Evolutionary conservation across 345 rosid species (phyloP), one percentile per base, ranked within the genome.

Genomic region (Moricandia moricandioides): DNA sequence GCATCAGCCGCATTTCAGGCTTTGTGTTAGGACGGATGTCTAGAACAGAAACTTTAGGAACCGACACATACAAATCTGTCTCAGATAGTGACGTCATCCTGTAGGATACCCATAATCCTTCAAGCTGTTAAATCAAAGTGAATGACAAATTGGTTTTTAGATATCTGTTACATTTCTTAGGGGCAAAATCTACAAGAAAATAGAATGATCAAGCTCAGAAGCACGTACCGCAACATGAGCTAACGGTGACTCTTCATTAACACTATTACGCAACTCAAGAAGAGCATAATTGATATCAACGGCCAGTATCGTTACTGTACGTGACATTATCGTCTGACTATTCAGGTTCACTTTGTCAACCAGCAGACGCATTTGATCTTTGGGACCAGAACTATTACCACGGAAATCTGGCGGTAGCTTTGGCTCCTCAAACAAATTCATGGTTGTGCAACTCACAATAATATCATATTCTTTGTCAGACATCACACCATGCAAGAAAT

Each of bases 1-100:
- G 99, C 98, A 95, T 95, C 82, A 95, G 83, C 29, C 97, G 92
- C 99, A 95, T 90, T 83, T 95, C 99, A 82, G 97, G 84, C 86
- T 88, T 92, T 37, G 96, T 89, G 71, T 82, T 83, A 73, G 93
- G 89, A 78, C 97, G 99, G 70, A 84, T 84, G 78, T 95, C 99
- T 78, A 90, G 76, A 77, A 95, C 74, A 73, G 98, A 92, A 80
- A 95, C 88, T 70, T 85, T 92, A 51, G 97, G 97, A 83, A 95
- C 83, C 4, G 97, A 92, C 47, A 95, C 82, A 78, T 95, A 92
- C 64, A 95, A 92, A 85, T 95, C 99, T 67, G 92, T 84, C 83
- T 95, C 99, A 39, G 92, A 90, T 73, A 88, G 82, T 47, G 97
- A 89, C 71, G 99, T 90, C 89, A 85, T 87, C 55, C 98, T 81